phyloP scores from a whole-genome alignment of 1,284 basidiomycete species.

The Anthracocystis panici-leucophaei region DNA sequence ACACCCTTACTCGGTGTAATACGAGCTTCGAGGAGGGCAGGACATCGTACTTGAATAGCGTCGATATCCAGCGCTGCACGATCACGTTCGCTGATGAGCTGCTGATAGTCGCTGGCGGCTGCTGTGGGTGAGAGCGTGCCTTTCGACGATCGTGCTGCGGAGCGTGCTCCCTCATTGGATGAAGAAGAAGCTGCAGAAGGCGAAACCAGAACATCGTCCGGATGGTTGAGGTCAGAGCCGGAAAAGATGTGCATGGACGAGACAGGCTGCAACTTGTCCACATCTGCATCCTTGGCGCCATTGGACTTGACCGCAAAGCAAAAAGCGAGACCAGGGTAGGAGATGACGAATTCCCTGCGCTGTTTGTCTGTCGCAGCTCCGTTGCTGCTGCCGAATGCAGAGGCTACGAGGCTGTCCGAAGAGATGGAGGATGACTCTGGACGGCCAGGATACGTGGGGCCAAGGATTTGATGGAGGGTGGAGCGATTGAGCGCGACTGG shows the following conservation, averaged over 20 bases:
- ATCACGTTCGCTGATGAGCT: constrained; percentile 36
- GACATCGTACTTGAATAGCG: constrained; percentile 39
- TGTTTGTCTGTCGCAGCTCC: not conserved
- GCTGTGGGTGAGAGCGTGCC: constrained; percentile 37
- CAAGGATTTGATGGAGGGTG: constrained; percentile 49
- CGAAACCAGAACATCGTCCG: constrained; percentile 33
- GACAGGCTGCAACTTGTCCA: constrained; percentile 48
- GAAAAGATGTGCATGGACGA: constrained; percentile 49
- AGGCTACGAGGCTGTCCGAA: constrained; percentile 10
- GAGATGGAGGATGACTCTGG: constrained; percentile 15
- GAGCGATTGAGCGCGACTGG: constrained; percentile 42
- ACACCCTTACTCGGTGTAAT: constrained; percentile 31
- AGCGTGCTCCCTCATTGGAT: not conserved
- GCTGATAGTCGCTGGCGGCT: constrained; percentile 23
- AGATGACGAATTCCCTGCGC: constrained; percentile 35
- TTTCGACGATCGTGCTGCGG: constrained; percentile 11
- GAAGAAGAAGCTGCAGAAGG: constrained; percentile 6
- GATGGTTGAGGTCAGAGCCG: constrained; percentile 31
- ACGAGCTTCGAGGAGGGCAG: constrained; percentile 20
- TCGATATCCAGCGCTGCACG: constrained; percentile 42
- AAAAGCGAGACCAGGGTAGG: constrained; percentile 51
- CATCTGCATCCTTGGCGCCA: constrained; percentile 19
- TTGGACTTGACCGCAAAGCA: constrained; percentile 29
- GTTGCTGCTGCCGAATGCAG: constrained; percentile 4
- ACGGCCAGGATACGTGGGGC: constrained; percentile 49